phyloP scores from a whole-genome alignment of 1,139 yeast genomes.

The Lodderomyces beijingensis region DNA sequence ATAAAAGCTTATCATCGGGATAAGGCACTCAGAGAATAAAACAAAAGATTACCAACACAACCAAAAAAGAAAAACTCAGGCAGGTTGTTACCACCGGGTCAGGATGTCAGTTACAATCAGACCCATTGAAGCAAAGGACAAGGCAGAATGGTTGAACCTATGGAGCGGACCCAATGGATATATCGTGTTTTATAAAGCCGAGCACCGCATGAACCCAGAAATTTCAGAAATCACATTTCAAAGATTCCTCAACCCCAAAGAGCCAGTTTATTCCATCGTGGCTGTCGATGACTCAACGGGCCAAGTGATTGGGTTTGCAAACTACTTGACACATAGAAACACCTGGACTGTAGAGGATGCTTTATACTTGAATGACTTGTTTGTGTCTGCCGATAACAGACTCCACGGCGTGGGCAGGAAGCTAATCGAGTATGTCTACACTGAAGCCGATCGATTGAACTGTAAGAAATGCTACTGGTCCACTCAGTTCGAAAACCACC shows the following conservation, averaged over 20 bases:
- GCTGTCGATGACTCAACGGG: slow-evolving; percentile 30
- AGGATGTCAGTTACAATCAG: slow-evolving; percentile 23
- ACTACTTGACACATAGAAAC: slow-evolving; percentile 44
- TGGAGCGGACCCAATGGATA: slow-evolving; percentile 40
- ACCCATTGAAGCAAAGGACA: slow-evolving; percentile 37
- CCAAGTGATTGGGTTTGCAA: slow-evolving; percentile 33
- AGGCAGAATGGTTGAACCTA: slow-evolving; percentile 37
- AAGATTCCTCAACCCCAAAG: slow-evolving; percentile 39
- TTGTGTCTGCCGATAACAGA: slow-evolving; percentile 34
- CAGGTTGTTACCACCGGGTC: too few relatives aligned
- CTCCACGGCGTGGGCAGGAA: slow-evolving; percentile 46
- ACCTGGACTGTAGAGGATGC: slow-evolving; percentile 46
- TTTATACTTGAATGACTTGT: slow-evolving; percentile 48
- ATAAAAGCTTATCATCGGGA: too few relatives aligned
- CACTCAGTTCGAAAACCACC: slow-evolving; percentile 51
- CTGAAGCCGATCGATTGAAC: slow-evolving; percentile 41
- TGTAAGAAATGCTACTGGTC: slow-evolving; percentile 50
- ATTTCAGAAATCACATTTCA: slow-evolving; percentile 40
- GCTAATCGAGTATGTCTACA: slow-evolving; percentile 47
- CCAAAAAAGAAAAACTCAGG: too few relatives aligned
- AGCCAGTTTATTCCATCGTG: slow-evolving; percentile 44
- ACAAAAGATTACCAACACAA: too few relatives aligned
- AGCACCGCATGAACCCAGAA: slow-evolving; percentile 28
- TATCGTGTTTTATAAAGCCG: slow-evolving; percentile 41
- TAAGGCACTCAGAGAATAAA: too few relatives aligned